Conservation (phyloP, 2,329 filamentous ascomycete species). For the Massarina eburnea region DNA sequence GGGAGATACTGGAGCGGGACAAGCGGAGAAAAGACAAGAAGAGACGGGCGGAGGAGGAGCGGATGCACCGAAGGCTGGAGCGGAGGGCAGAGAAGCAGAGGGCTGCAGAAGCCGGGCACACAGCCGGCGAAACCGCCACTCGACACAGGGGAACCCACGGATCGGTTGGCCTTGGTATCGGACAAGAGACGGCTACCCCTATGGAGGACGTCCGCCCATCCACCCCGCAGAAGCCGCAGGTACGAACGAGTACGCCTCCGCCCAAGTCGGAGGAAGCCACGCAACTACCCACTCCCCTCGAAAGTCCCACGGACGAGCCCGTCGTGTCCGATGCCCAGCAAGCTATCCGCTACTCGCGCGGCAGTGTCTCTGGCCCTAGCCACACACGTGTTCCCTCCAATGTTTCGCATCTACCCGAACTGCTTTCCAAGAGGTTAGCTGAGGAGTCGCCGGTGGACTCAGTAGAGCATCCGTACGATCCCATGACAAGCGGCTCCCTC, state of each 20-base stretch:
- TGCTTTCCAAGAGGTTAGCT: constrained; percentile 46
- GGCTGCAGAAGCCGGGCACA: constrained; percentile 61
- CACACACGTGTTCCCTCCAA: constrained; percentile 53
- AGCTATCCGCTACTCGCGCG: constrained; percentile 51
- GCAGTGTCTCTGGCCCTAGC: constrained; percentile 50
- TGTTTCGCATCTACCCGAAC: constrained; percentile 56
- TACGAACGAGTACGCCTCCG: constrained; percentile 17
- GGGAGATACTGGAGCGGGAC: constrained; percentile 89
- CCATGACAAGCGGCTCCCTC: constrained; percentile 34
- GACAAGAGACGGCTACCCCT: constrained; percentile 60
- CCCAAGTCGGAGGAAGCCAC: constrained; percentile 22
- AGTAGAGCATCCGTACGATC: constrained; percentile 39
- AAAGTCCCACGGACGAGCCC: constrained; percentile 49
- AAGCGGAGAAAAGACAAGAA: constrained; percentile 77
- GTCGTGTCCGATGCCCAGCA: constrained; percentile 53
- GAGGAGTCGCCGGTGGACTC: constrained; percentile 44
- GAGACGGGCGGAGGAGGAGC: constrained; percentile 67
- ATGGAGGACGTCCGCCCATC: constrained; percentile 52
- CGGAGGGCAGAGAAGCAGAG: constrained; percentile 65
- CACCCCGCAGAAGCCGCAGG: constrained; percentile 26
- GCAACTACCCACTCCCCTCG: constrained; percentile 41
- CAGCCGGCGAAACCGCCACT: constrained; percentile 55
- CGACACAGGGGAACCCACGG: constrained; percentile 52
- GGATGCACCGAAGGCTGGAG: constrained; percentile 64
- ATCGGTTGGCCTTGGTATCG: constrained; percentile 57